Conservation (phyloP, 768 basidiomycete genomes). For the Lactarius pseudohatsudake region DNA sequence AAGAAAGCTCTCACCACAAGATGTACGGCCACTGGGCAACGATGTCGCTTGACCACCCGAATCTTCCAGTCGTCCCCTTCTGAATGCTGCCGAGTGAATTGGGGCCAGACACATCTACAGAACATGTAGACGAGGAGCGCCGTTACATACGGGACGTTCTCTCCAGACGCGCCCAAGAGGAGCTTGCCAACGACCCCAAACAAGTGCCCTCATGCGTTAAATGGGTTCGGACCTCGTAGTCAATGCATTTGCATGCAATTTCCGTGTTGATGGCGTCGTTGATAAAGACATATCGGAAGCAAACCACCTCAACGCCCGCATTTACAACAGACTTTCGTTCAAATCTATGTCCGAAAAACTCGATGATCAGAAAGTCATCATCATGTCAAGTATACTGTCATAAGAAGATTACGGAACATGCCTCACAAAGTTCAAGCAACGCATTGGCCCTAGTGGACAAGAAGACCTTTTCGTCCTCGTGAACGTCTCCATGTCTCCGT, state of each 20-base stretch:
- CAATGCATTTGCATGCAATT: conserved; percentile 48
- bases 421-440: conserved; percentile 39
- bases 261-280: conserved; percentile 36
- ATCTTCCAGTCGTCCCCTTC: conserved; percentile 43
- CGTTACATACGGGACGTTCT: conserved; percentile 26
- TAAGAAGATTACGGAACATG: conserved; percentile 39
- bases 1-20: conserved; percentile 3
- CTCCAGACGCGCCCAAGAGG: conserved; percentile 17
- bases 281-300: conserved; percentile 44
- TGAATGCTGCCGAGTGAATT: conserved; percentile 41
- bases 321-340: conserved; percentile 41
- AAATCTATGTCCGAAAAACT: conserved; percentile 33
- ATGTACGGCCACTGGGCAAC: conserved; percentile 43
- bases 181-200: conserved; percentile 23
- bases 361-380: conserved; percentile 30
- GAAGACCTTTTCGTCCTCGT: conserved; percentile 40
- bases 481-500: conserved; percentile 46
- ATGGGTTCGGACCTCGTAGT: conserved; percentile 42
- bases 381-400: conserved; percentile 37
- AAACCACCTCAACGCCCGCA: conserved; percentile 42
- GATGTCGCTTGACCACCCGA: conserved; percentile 37
- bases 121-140: conserved; percentile 33
- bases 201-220: conserved; percentile 18
- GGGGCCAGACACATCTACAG: conserved; percentile 16
- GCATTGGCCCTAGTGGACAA: conserved; percentile 36